A percentile compares a stretch with the other conserved stretches of the same genome.
phyloP scores from a whole-genome alignment of 2,329 filamentous ascomycete genomes.

The Knufia fluminis region DNA sequence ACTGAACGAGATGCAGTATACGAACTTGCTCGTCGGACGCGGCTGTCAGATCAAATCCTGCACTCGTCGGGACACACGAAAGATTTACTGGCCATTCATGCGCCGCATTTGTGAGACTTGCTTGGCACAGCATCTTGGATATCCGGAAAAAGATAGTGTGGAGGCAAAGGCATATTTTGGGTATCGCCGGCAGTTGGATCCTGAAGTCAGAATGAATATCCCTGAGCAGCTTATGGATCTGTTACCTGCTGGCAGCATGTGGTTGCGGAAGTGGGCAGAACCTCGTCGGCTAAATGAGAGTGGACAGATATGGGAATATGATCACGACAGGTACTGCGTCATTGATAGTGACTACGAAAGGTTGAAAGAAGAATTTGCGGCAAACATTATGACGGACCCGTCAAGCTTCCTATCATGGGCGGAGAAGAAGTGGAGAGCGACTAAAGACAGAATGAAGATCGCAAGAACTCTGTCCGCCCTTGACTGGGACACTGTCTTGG shows the following conservation, averaged over 20 bases:
- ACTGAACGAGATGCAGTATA: conserved; percentile 21
- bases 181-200: neutral
- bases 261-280: conserved; percentile 4
- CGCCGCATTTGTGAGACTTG: conserved; percentile 19
- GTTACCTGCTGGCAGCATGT: conserved; percentile 12
- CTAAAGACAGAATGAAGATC: conserved; percentile 1
- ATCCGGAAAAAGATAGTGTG: neutral
- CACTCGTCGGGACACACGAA: conserved; percentile 13
- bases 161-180: conserved; percentile 10
- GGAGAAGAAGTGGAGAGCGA: neutral
- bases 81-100: conserved; percentile 21
- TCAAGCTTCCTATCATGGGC: conserved; percentile 5
- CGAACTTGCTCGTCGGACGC: conserved; percentile 18
- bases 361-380: conserved; percentile 2
- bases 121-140: conserved; percentile 14
- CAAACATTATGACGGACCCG: neutral
- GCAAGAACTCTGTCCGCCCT: neutral
- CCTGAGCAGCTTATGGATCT: conserved; percentile 6
- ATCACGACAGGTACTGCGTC: conserved; percentile 1
- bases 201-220: conserved; percentile 1
- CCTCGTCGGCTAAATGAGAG: neutral
- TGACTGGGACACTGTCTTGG: neutral
- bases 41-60: conserved; percentile 21
- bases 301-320: conserved; percentile 2
- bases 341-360: conserved; percentile 4